Conservation (phyloP, 352 stramenopile genomes). For the Pythium sukuiense region DNA sequence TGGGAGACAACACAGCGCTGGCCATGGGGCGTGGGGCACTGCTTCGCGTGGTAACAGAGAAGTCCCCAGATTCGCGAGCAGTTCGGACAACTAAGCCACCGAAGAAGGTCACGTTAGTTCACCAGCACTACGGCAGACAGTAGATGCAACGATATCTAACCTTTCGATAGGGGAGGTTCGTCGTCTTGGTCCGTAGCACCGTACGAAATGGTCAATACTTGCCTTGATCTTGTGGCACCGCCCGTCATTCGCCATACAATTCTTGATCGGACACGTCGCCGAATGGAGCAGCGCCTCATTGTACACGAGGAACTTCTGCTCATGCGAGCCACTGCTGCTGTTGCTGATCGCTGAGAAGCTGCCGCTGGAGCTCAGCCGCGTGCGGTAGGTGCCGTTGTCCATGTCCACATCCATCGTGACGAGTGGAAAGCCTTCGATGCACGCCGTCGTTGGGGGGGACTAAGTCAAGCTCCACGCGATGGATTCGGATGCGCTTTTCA, state of each 20-base stretch:
- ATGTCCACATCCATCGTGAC: slow-evolving; percentile 34
- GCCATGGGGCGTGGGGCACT: slow-evolving; percentile 49
- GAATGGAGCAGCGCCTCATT: slow-evolving; percentile 80
- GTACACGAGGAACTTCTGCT: slow-evolving; percentile 87
- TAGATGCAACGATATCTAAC: slow-evolving; percentile 26
- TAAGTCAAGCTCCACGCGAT: too few relatives aligned
- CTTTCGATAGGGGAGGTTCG: slow-evolving; percentile 76
- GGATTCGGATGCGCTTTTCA: background rate
- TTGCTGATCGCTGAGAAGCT: slow-evolving; percentile 16
- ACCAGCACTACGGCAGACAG: background rate
- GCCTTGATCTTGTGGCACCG: slow-evolving; percentile 88
- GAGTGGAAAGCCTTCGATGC: background rate
- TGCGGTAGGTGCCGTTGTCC: slow-evolving; percentile 18
- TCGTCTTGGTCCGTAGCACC: slow-evolving; percentile 77
- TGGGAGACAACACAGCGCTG: slow-evolving; percentile 77
- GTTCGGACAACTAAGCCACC: slow-evolving; percentile 56
- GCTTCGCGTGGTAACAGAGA: slow-evolving; percentile 87
- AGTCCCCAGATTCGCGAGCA: slow-evolving; percentile 86
- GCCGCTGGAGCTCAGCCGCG: slow-evolving; percentile 10
- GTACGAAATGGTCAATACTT: slow-evolving; percentile 88
- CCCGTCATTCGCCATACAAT: slow-evolving; percentile 59
- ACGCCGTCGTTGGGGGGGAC: background rate
- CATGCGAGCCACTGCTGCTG: slow-evolving; percentile 33
- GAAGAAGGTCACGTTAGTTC: background rate
- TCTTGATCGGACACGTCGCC: slow-evolving; percentile 49